Conservation (phyloP, 352 stramenopile genomes). For the Synura sp. region DNA sequence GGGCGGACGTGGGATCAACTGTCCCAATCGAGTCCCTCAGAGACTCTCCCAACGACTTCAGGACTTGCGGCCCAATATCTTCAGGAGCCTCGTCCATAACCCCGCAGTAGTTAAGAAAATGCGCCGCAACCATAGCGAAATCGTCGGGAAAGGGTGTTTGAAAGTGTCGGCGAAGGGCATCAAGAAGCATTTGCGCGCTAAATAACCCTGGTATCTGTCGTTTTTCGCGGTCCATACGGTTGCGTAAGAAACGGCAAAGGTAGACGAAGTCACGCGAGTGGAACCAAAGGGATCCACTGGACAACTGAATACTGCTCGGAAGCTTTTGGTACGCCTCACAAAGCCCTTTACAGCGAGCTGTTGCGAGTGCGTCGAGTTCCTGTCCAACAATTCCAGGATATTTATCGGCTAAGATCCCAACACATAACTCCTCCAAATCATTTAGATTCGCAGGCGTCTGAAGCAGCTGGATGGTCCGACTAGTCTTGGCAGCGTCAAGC, state of each 20-base stretch:
- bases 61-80: not conserved
- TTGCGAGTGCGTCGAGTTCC: too few relatives aligned
- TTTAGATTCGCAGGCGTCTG: not conserved
- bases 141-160: not conserved
- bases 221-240: not conserved
- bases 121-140: not conserved
- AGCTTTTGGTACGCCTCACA: too few relatives aligned
- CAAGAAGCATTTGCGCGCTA: not conserved
- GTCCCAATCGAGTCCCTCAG: not conserved
- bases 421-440: not conserved
- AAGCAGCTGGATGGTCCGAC: not conserved
- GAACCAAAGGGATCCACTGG: too few relatives aligned
- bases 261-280: not conserved
- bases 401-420: too few relatives aligned
- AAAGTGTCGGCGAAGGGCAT: not conserved
- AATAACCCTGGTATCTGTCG: not conserved
- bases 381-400: too few relatives aligned
- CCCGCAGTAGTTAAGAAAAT: not conserved
- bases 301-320: too few relatives aligned
- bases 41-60: not conserved
- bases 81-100: not conserved
- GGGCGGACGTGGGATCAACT: not conserved
- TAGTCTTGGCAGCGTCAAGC: conserved; percentile 8
- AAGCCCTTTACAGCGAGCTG: too few relatives aligned
- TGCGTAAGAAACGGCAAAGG: not conserved